Conservation (phyloP, 176 grass and related monocot genomes). For the sorghum (Sorghum bicolor) region DNA sequence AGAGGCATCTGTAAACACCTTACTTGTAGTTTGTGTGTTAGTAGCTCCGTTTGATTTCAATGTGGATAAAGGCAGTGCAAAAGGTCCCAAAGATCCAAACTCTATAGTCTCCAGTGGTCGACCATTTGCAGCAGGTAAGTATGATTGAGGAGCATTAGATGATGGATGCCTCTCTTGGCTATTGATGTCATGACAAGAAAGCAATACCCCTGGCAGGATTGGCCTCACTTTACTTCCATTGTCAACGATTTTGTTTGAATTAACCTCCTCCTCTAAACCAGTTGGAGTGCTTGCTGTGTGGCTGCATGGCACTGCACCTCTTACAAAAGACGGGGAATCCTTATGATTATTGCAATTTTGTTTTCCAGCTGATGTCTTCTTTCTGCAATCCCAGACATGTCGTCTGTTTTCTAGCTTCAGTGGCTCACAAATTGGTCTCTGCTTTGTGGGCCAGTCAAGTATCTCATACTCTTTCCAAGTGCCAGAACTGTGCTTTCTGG, state of each 20-base stretch:
- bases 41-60: constrained; percentile 25
- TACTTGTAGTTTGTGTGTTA: background rate
- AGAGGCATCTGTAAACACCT: constrained; percentile 1
- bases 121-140: background rate
- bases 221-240: constrained; percentile 1
- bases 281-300: background rate
- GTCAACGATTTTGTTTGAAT: background rate
- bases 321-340: constrained; percentile 10
- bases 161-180: background rate
- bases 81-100: constrained; percentile 61
- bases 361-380: constrained; percentile 24
- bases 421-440: background rate
- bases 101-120: constrained; percentile 30
- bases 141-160: background rate
- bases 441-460: background rate
- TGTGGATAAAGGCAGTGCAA: constrained; percentile 31
- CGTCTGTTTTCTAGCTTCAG: constrained; percentile 20
- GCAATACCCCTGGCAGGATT: background rate
- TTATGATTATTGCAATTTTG: constrained; percentile 14
- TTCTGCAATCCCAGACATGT: constrained; percentile 1
- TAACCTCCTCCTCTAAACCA: background rate
- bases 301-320: background rate
- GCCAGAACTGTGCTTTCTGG: constrained; percentile 1
- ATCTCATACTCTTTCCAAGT: background rate
- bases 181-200: background rate